phyloP scores from a whole-genome alignment of 2,329 filamentous ascomycete genomes.

The Rugonectria rugulosa region DNA sequence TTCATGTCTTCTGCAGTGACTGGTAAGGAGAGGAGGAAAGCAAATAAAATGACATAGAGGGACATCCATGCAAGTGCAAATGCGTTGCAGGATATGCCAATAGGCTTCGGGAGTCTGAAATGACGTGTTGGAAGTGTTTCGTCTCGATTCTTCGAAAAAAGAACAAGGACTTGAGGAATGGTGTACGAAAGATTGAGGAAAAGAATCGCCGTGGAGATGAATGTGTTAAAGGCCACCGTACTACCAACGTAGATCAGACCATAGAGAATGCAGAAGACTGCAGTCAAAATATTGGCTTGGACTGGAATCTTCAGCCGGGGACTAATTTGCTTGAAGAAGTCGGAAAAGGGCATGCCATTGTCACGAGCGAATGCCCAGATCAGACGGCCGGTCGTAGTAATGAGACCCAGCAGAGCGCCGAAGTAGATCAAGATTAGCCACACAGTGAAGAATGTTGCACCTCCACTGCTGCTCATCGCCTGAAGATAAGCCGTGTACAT shows the following conservation, averaged over 20 bases:
- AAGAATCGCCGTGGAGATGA: not conserved
- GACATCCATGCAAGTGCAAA: not conserved
- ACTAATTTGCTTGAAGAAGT: not conserved
- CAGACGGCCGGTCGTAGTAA: not conserved
- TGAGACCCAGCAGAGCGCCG: not conserved
- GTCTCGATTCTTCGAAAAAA: not conserved
- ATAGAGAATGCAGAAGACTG: not conserved
- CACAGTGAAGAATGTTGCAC: not conserved
- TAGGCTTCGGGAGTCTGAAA: not conserved
- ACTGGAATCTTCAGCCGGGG: not conserved
- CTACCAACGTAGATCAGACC: not conserved
- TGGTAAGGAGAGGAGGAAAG: not conserved
- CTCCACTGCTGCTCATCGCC: no score
- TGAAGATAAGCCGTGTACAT: no score
- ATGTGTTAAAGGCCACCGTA: not conserved
- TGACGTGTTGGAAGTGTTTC: not conserved
- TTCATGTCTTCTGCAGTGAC: not conserved
- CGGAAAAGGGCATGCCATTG: not conserved
- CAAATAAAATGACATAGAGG: not conserved
- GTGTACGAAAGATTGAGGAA: not conserved
- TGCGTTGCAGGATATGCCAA: not conserved
- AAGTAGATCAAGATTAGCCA: slow-evolving; percentile 7
- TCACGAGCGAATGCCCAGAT: slow-evolving; percentile 12
- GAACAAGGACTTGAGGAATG: not conserved
- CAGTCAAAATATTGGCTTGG: not conserved